Evolutionary conservation across 2,329 filamentous ascomycete genomes (phyloP), one percentile per base, ranked within the genome.

Genomic region (Blastomyces parvus): DNA sequence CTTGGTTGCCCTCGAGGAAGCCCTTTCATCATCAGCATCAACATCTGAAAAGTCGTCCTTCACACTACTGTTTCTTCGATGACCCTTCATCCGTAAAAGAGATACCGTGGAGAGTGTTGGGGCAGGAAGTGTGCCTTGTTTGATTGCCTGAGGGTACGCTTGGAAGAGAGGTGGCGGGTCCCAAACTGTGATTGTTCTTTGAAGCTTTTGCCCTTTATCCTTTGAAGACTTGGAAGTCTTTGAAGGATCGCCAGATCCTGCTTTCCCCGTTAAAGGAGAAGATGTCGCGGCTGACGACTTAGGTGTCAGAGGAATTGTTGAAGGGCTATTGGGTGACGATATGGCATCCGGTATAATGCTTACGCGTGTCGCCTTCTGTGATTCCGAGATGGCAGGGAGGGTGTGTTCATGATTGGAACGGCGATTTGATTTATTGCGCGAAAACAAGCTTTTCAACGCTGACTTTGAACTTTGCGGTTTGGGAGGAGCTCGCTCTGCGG

Each of bases 91-190:
- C 64, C 87, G 84, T 60, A 91, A 73, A 57, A 94, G 83, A 0
- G 83, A 76, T 65, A 95, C 91, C 1, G 88, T 83, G 1, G 88
- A 84, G 13, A 88, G 76, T 1, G 82, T 84, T 46, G 88, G 87
- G 19, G 88, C 83, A 33, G 86, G 83, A 2, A 96, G 79, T 19
- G 83, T 85, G 13, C 85, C 86, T 73, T 94, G 85, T 70, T 89
- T 91, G 67, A 90, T 83, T 2, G 90, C 86, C 74, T 96, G 91
- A 0, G 90, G 88, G 72, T 91, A 96, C 14, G 90, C 91, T 73
- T 96, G 89, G 73, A 92, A 95, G 14, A 97, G 78, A 1, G 91
- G 89, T 7, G 90, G 89, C 19, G 87, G 83, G 63, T 84, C 83
- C 86, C 86, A 90, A 14, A 69, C 70, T 63, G 69, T 73, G 68